Evolutionary conservation across 805 yeast genomes (phyloP).

Genomic region (Candida railenensis): DNA sequence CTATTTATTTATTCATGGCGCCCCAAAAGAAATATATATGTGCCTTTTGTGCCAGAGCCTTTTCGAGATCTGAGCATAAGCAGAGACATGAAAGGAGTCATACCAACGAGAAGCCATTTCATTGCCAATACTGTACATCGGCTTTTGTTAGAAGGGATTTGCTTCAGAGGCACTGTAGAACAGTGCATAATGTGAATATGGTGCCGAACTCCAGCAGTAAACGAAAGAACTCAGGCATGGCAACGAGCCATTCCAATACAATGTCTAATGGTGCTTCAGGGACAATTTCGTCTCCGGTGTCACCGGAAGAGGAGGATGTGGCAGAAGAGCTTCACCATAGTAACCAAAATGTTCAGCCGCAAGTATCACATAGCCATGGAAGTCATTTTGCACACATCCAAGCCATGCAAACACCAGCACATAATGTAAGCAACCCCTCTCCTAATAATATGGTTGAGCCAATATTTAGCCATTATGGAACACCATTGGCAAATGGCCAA

Average conservation of each 20-base stretch:
- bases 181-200: constrained; percentile 56
- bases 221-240: constrained; percentile 1
- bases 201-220: constrained; percentile 5
- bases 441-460: neutral
- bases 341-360: constrained; percentile 2
- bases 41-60: constrained; percentile 76
- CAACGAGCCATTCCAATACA: neutral
- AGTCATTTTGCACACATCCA: no score
- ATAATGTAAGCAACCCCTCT: no score
- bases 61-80: constrained; percentile 77
- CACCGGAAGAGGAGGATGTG: constrained; percentile 4
- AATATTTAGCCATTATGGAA: neutral
- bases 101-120: constrained; percentile 78
- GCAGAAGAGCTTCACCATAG: neutral
- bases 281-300: constrained; percentile 3
- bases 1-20: constrained; percentile 18
- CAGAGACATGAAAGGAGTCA: constrained; percentile 79
- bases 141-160: constrained; percentile 78
- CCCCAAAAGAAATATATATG: constrained; percentile 71
- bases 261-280: neutral
- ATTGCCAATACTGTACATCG: constrained; percentile 66
- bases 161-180: constrained; percentile 72
- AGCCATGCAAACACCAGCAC: no score
- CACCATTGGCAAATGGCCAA: neutral
- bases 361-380: neutral